A percentile compares a stretch with the other conserved stretches of the same genome.
Conservation (phyloP, 345 rosid genomes). For the Eucalyptus curtisii region DNA sequence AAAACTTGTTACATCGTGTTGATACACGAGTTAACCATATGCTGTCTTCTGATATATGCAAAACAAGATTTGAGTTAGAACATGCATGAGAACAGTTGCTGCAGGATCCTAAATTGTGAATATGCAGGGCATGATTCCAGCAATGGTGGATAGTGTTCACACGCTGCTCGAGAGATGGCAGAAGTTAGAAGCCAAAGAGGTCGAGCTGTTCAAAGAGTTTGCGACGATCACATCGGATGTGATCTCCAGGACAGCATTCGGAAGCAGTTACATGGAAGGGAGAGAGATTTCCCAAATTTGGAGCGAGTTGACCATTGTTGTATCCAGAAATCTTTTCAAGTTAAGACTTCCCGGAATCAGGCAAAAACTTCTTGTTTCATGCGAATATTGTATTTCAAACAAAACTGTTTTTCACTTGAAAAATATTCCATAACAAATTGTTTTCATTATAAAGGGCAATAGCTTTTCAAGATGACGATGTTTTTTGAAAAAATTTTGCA, state of each 20-base stretch:
- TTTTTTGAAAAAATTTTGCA: accelerated
- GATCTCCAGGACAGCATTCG: slow-evolving; percentile 39
- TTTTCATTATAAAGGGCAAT: not conserved
- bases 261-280: slow-evolving; percentile 32
- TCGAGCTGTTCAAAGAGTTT: slow-evolving; percentile 19
- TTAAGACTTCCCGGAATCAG: slow-evolving; percentile 9
- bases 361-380: not conserved
- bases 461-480: not conserved
- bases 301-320: not conserved
- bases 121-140: slow-evolving; percentile 19
- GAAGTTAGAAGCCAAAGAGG: slow-evolving; percentile 13
- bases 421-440: not conserved
- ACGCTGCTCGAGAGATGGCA: slow-evolving; percentile 28
- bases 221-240: slow-evolving; percentile 22
- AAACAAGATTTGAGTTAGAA: not conserved
- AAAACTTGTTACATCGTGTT: not conserved
- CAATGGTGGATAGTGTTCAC: slow-evolving; percentile 17
- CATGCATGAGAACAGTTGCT: not conserved
- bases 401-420: not conserved
- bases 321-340: not conserved
- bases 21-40: no score
- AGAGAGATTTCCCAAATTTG: slow-evolving; percentile 17
- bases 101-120: not conserved
- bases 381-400: not conserved
- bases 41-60: no score